These are phyloP conservation scores for Ophiostoma angusticollis DNA, from an alignment of 2,329 filamentous ascomycete genomes.

Conservation along the genomic window DNA sequence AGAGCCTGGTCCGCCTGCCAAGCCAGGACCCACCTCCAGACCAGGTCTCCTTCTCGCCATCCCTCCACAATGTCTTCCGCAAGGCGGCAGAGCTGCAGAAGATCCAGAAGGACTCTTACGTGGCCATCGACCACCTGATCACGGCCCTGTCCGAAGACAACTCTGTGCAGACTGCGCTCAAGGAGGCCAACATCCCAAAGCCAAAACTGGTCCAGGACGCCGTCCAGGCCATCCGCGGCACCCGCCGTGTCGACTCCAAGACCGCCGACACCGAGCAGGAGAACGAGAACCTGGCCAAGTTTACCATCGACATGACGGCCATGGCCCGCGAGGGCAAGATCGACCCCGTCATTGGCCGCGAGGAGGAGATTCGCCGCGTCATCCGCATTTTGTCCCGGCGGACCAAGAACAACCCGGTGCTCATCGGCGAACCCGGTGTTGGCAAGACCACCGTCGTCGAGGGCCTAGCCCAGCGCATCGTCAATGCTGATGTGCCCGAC, in stretches of 20 bases:
- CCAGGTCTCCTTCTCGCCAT: conserved; percentile 66
- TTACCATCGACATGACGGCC: conserved; percentile 96
- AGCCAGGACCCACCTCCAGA: conserved; percentile 94
- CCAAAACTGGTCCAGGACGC: conserved; percentile 80
- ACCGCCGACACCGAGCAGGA: conserved; percentile 87
- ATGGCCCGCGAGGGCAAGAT: conserved; percentile 96
- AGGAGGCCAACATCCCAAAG: conserved; percentile 84
- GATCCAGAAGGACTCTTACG: conserved; percentile 92
- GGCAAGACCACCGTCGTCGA: conserved; percentile 98
- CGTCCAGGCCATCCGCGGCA: conserved; percentile 84
- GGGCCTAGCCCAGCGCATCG: conserved; percentile 86
- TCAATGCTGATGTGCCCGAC: conserved; percentile 92
- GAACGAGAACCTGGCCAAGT: conserved; percentile 92
- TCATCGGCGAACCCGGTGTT: conserved; percentile 96
- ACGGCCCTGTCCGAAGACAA: conserved; percentile 69
- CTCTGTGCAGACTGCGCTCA: conserved; percentile 58
- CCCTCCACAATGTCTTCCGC: conserved; percentile 70
- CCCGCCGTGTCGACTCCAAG: conserved; percentile 86
- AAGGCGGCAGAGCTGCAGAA: conserved; percentile 83
- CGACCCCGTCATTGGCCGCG: conserved; percentile 90
- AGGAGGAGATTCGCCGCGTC: conserved; percentile 88
- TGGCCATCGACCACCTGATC: conserved; percentile 92
- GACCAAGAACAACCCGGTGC: conserved; percentile 97
- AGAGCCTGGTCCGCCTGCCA: conserved; percentile 75
- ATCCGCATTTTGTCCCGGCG: conserved; percentile 82